Evolutionary conservation across 345 rosid species (phyloP).

Genomic region (Psidium friedrichsthalianum): DNA sequence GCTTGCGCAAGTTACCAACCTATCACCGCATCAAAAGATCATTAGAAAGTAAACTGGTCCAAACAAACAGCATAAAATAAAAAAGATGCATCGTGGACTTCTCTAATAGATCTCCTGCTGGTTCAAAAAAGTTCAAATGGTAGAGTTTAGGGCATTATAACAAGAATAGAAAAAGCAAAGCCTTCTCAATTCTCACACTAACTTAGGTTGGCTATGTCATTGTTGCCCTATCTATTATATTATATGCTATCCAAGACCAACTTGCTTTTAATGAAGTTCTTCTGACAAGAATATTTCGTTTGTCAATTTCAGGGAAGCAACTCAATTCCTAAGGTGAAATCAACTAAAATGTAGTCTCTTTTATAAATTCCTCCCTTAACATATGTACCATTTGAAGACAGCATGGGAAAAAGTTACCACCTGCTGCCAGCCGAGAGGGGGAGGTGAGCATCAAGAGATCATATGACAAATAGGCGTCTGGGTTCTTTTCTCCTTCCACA

Average conservation of each 20-base stretch:
- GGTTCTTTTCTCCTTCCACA: conserved; percentile 58
- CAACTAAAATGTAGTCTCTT: neutral
- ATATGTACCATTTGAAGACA: neutral
- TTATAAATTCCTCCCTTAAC: neutral
- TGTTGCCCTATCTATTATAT: neutral
- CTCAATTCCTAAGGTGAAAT: neutral
- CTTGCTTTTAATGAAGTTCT: neutral
- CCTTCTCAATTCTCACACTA: neutral
- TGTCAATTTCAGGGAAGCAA: neutral
- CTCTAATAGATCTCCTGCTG: neutral
- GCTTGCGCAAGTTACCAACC: conserved; percentile 26
- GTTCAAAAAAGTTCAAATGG: neutral
- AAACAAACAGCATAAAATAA: neutral
- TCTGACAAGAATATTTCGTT: neutral
- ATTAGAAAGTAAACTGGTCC: neutral
- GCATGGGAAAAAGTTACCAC: conserved; percentile 10
- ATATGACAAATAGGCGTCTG: conserved; percentile 42
- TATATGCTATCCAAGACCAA: neutral
- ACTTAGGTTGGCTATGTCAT: neutral
- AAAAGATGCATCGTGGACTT: neutral
- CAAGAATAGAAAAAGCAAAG: neutral
- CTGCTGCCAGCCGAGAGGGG: conserved; percentile 90
- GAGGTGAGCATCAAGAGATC: conserved; percentile 62
- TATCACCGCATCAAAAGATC: conserved; percentile 2
- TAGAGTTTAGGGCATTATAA: neutral